Conservation (phyloP, 2,329 filamentous ascomycete genomes). For the Colletotrichum tropicale region DNA sequence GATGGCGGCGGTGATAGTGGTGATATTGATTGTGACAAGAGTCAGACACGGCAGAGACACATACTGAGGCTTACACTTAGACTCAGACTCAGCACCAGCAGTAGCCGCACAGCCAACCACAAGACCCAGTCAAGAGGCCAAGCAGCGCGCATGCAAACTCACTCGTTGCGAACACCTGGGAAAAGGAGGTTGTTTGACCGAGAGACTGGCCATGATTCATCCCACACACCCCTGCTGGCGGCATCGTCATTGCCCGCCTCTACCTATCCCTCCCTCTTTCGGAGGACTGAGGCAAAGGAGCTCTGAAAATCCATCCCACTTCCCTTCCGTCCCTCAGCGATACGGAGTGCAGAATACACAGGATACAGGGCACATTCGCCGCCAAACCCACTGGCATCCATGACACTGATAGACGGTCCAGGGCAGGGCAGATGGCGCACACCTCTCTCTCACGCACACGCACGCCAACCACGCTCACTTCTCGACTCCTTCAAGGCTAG, state of each 20-base stretch:
- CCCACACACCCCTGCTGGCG: neutral
- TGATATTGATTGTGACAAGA: neutral
- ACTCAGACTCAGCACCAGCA: neutral
- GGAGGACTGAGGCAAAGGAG: neutral
- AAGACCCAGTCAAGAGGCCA: neutral
- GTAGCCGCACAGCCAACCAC: neutral
- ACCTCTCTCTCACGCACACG: neutral
- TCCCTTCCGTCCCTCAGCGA: neutral
- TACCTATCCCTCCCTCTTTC: neutral
- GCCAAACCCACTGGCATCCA: neutral
- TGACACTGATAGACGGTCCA: neutral
- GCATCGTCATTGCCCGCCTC: neutral
- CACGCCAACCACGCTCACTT: neutral
- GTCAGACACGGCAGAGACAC: neutral
- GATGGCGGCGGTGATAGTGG: neutral
- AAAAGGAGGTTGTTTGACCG: constrained; percentile 5
- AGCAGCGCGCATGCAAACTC: neutral
- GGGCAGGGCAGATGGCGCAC: neutral
- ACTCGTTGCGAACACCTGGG: neutral
- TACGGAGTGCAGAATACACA: neutral
- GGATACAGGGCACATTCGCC: neutral
- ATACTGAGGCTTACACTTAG: neutral
- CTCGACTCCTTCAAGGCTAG: neutral
- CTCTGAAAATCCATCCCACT: constrained; percentile 11
- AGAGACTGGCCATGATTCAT: constrained; percentile 14